Conservation (phyloP, 129 eudicot genomes). For the Flaveria brownii region DNA sequence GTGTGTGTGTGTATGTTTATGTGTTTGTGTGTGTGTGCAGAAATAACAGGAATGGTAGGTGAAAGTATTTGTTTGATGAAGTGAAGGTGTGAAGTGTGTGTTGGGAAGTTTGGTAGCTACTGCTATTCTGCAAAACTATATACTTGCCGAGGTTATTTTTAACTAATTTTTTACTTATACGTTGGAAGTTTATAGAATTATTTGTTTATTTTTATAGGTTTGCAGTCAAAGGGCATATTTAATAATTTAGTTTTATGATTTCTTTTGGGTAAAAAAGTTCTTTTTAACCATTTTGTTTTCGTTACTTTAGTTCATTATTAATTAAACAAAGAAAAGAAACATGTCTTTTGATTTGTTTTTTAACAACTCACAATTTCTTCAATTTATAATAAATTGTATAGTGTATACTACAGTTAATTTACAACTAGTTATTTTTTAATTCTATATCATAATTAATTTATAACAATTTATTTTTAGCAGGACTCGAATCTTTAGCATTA, state of each 20-base stretch:
- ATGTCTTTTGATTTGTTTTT: background rate
- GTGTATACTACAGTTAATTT: too few species aligned
- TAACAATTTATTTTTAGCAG: too few species aligned
- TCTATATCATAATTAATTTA: too few species aligned
- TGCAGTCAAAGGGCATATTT: background rate
- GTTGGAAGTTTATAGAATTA: background rate
- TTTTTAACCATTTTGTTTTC: too few species aligned
- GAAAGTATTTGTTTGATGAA: too few species aligned
- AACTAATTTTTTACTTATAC: background rate
- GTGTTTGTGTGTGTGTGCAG: background rate
- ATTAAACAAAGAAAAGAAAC: background rate
- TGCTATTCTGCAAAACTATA: slow-evolving; percentile 1
- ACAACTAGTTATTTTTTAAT: too few species aligned
- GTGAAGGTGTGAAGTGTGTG: too few species aligned
- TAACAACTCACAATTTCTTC: too few species aligned
- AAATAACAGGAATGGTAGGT: background rate
- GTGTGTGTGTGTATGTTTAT: background rate
- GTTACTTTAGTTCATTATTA: background rate
- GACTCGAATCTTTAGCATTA: too few species aligned
- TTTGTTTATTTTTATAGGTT: background rate
- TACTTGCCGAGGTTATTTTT: background rate
- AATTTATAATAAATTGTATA: too few species aligned
- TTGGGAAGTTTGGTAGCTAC: background rate
- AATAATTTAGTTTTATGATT: background rate
- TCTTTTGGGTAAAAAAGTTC: background rate